Base-by-base conservation (phyloP, 805 yeast species). In the Kazachstania viticola region DNA sequence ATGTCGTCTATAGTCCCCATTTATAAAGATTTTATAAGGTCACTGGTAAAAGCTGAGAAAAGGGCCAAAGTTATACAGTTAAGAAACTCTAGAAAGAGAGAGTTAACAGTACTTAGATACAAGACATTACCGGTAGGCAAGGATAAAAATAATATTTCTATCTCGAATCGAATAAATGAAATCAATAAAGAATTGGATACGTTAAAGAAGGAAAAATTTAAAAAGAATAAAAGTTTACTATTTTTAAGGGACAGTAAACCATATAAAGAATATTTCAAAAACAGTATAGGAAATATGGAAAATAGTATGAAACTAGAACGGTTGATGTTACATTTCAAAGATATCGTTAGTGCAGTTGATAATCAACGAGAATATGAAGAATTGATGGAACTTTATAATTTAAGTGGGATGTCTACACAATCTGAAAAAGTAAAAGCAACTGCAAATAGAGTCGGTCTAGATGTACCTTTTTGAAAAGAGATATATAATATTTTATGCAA, bases 391-490 rank as follows among this genome's bases (percentile, higher is more conserved):
- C 68, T 94, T 43, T 91, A 88, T 56, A 83, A 87, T 47, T 88
- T 94, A 3, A 91, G 94, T 3, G 17, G 32, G 14, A 72, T 72
- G 17, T 71, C 79, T 73, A 69, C 75, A 17, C 94, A 81, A 48
- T 70, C 69, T 31, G 95, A 88, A 38, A 75, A 78, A 34, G 76
- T 88, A 17, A 65, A 75, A 45, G 71, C 69, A 50, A 79, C 94
- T 1, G 98, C 97, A 5, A 68, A 76, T 35, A 69, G 76, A 40
- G 98, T 88, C n/a, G 98, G 98, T 0, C 66, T 88, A 32, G 73
- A 73, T 32, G 60, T 78, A 11, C 85, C 84, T 6, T 16, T 23
- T 9, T 21, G 14, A 5, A 21, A n/a, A 8, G 27, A 12, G 27
- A 11, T 12, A 12, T 12, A 25, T 14, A 25, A n/a, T n/a, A n/a